A percentile compares a stretch with the other conserved stretches of the same genome.
Evolutionary conservation across 805 yeast genomes (phyloP).

Genomic region (Yamadazyma tumulicola): DNA sequence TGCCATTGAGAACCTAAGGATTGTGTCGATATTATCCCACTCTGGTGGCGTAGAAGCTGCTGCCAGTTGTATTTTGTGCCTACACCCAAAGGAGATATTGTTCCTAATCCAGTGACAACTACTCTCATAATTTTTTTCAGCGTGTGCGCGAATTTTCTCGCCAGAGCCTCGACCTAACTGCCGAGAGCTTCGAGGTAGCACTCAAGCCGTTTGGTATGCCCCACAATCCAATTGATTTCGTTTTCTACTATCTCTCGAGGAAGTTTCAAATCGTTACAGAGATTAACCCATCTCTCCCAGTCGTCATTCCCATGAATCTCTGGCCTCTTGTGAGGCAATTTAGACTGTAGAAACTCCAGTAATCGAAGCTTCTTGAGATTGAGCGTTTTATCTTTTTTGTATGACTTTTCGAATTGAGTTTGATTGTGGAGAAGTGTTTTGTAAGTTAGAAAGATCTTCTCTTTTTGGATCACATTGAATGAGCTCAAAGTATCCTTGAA

Average conservation of each 20-base stretch:
- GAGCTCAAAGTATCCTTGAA: constrained; percentile 17
- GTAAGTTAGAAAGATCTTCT: constrained; percentile 22
- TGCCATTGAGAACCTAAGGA: constrained; percentile 40
- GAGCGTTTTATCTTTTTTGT: constrained; percentile 13
- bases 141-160: constrained; percentile 1
- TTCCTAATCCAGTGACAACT: constrained; percentile 89
- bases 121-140: constrained; percentile 58
- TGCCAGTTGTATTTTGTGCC: constrained; percentile 57
- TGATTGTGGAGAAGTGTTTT: constrained; percentile 27
- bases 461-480: constrained; percentile 13
- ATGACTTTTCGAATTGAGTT: constrained; percentile 25
- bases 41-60: constrained; percentile 45
- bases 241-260: constrained; percentile 21
- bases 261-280: constrained; percentile 20
- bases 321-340: background rate
- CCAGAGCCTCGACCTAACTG: background rate
- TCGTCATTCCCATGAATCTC: constrained; percentile 8
- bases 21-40: constrained; percentile 59
- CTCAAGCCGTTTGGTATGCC: constrained; percentile 35
- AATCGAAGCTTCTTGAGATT: constrained; percentile 31
- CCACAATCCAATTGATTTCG: constrained; percentile 34
- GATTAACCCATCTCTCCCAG: constrained; percentile 28
- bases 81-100: constrained; percentile 82
- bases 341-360: constrained; percentile 16
- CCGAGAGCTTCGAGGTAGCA: constrained; percentile 17